Evolutionary conservation across 306 rosid genomes (phyloP).

Genomic region (Sicyos baderoa): DNA sequence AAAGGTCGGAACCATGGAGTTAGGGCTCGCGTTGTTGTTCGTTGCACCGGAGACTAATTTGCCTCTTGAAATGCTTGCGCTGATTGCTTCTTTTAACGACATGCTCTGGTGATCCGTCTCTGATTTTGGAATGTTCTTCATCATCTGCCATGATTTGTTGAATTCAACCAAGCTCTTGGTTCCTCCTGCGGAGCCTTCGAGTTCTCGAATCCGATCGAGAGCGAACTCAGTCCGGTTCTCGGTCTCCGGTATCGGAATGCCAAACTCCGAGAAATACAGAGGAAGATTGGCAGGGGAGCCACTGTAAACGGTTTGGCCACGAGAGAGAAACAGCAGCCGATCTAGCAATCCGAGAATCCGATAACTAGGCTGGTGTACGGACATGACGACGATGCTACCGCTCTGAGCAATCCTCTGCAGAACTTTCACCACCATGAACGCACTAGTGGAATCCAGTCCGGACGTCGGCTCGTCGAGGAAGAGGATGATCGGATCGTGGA

Average conservation of each 20-base stretch:
- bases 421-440: constrained; percentile 93
- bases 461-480: constrained; percentile 96
- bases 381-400: constrained; percentile 92
- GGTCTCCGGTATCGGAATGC: constrained; percentile 72
- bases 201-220: constrained; percentile 77
- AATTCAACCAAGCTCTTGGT: constrained; percentile 67
- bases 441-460: constrained; percentile 86
- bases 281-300: constrained; percentile 64
- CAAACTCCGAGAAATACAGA: constrained; percentile 59
- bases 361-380: constrained; percentile 87
- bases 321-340: constrained; percentile 62
- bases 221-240: constrained; percentile 93
- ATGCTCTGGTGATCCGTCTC: constrained; percentile 6
- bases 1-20: constrained; percentile 59
- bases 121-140: constrained; percentile 31
- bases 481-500: constrained; percentile 80
- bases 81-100: constrained; percentile 78
- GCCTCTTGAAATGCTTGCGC: constrained; percentile 74
- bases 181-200: constrained; percentile 74
- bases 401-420: constrained; percentile 86
- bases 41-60: constrained; percentile 76
- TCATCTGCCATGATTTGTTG: constrained; percentile 73
- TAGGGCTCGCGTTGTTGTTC: constrained; percentile 28
- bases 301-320: constrained; percentile 81
- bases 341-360: constrained; percentile 70